Evolutionary conservation across 2,329 filamentous ascomycete genomes (phyloP), one percentile per base, ranked within the genome.

Genomic region (Exophiala aquamarina): DNA sequence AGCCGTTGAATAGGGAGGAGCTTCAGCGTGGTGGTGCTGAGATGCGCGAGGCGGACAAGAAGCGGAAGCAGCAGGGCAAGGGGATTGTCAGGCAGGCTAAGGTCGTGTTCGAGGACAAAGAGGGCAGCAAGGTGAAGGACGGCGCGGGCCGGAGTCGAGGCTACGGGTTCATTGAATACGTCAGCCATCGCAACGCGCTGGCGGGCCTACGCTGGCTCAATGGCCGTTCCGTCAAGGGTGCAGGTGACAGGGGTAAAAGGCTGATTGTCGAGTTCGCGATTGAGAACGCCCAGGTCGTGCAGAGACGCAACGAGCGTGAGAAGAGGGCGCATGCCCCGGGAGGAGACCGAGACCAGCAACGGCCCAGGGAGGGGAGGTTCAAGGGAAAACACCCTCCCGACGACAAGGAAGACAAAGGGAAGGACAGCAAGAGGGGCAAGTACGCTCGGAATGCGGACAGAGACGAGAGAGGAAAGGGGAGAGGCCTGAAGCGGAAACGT

Each of bases 81-180:
- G 89, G 85, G 61, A 78, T 98, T 40, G 89, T 98, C 34, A 86
- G 83, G 60, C 93, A 98, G 70, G 87, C 92, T 46, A 98, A 96
- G 75, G 81, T 98, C 44, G 87, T 97, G 29, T 97, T 93, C 62
- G 93, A 98, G 72, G 56, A 53, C 35, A 80, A 81, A 28, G 83
- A 93, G 59, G 93, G 93, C 36, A 82, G 82, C 61, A 97, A 96
- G 72, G 82, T 95, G 11, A 70, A 78, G 7, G 90, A 95, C 69
- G 77, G 80, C 34, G 89, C 87, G 6, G 91, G 91, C 37, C 81
- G 87, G 64, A 93, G 87, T 65, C 82, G 92, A 65, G 93, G 93
- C 4, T 98, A 98, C 66, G 93, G 94, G 10, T 98, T 98, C 73
- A 87, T 98, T 58, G 93, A 98, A 71, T 98, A 96, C 70, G 87